Percentiles rank a stretch among this genome's conserved stretches.
These are phyloP conservation scores for Mrakia blollopis DNA, from an alignment of 768 basidiomycete genomes.

Conservation along the genomic window DNA sequence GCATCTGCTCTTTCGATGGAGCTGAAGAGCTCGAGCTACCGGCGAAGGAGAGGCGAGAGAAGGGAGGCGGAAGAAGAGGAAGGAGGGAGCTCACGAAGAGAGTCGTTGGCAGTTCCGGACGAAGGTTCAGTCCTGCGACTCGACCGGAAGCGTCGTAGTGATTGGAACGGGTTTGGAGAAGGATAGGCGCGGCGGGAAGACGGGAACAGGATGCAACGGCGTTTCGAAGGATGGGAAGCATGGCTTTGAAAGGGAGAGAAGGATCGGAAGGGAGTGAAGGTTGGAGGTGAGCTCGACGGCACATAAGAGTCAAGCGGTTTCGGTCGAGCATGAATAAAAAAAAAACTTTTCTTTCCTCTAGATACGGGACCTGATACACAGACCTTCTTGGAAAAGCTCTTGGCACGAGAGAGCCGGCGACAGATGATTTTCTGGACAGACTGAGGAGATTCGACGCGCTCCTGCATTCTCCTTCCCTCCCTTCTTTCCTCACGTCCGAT, in stretches of 20 bases:
- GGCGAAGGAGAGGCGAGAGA: background rate
- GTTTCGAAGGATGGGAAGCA: background rate
- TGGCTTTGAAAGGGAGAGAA: background rate
- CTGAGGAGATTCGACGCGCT: too few species aligned
- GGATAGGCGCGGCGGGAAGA: background rate
- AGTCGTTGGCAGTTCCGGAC: background rate
- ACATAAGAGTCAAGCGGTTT: background rate
- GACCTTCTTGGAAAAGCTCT: too few species aligned
- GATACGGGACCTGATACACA: too few species aligned
- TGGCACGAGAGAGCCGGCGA: too few species aligned
- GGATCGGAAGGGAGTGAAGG: background rate
- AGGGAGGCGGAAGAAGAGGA: too few species aligned
- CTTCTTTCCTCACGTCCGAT: too few species aligned
- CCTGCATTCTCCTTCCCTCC: too few species aligned
- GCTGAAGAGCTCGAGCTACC: too few species aligned
- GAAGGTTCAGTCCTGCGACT: background rate
- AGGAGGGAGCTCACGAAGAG: background rate
- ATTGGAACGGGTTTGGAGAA: background rate
- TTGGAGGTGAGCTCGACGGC: background rate
- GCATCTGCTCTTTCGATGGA: too few species aligned
- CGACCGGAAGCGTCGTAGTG: background rate
- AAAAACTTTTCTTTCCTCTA: background rate
- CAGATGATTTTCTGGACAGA: too few species aligned
- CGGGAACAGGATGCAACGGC: conserved; percentile 7
- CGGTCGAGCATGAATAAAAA: background rate